These are phyloP conservation scores for Exophiala bonariae DNA, from an alignment of 2,329 filamentous ascomycete species.

Conservation along the genomic window DNA sequence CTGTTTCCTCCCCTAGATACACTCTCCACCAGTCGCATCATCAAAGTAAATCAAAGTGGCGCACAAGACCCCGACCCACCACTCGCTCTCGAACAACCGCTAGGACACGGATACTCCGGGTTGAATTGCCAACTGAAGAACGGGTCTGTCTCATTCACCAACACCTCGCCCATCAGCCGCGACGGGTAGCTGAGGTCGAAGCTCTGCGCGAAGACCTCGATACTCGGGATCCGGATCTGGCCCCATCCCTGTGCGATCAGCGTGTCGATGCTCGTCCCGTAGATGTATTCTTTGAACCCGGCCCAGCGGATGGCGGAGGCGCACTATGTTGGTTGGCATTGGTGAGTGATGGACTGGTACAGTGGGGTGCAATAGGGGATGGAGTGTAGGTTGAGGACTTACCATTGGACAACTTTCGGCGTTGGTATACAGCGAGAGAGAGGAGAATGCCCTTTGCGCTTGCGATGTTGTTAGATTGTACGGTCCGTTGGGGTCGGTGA, in stretches of 20 bases:
- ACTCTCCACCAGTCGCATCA: too few species aligned
- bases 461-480: slow-evolving; percentile 45
- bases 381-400: too few species aligned
- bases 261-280: slow-evolving; percentile 51
- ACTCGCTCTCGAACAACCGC: slow-evolving; percentile 33
- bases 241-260: slow-evolving; percentile 51
- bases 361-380: too few species aligned
- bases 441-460: slow-evolving; percentile 45
- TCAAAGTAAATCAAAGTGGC: too few species aligned
- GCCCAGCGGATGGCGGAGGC: slow-evolving; percentile 58
- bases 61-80: slow-evolving; percentile 2
- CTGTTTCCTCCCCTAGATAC: too few species aligned
- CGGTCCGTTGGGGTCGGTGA: slow-evolving; percentile 47
- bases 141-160: slow-evolving; percentile 55
- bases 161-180: slow-evolving; percentile 44
- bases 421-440: slow-evolving; percentile 57
- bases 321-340: slow-evolving; percentile 33
- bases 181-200: slow-evolving; percentile 38
- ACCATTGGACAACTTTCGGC: slow-evolving; percentile 58
- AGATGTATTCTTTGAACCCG: slow-evolving; percentile 57
- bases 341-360: neutral
- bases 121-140: slow-evolving; percentile 58
- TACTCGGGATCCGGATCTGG: slow-evolving; percentile 50
- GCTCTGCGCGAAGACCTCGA: slow-evolving; percentile 49
- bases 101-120: slow-evolving; percentile 35